Evolutionary conservation across 495 filamentous ascomycete genomes (phyloP).

Genomic region (Filosporella fistucella): DNA sequence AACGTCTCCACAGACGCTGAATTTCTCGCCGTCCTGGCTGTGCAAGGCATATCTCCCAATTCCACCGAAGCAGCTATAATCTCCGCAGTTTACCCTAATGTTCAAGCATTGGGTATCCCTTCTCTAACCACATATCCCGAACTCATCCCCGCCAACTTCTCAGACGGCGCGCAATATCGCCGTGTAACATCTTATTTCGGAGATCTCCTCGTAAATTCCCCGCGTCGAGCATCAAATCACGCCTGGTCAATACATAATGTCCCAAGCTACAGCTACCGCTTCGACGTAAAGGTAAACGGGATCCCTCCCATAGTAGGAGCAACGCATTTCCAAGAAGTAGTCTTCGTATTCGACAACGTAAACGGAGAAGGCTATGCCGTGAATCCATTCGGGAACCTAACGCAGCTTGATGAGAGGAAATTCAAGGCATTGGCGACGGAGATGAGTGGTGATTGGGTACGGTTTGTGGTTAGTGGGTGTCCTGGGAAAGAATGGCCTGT

Average conservation of each 20-base stretch:
- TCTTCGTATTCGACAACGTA: slow-evolving; percentile 42
- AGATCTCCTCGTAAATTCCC: slow-evolving; percentile 33
- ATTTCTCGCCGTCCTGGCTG: slow-evolving; percentile 29
- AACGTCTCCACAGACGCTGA: too few species aligned
- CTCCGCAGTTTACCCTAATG: slow-evolving; percentile 20
- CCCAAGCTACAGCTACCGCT: slow-evolving; percentile 40
- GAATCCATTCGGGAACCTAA: slow-evolving; percentile 32
- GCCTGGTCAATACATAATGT: slow-evolving; percentile 31
- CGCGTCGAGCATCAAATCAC: slow-evolving; percentile 32
- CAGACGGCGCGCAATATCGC: slow-evolving; percentile 26
- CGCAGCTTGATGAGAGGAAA: slow-evolving; percentile 2
- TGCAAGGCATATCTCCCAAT: slow-evolving; percentile 17
- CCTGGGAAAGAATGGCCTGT: slow-evolving; percentile 5
- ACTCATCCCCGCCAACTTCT: background rate
- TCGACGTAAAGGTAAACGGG: slow-evolving; percentile 29
- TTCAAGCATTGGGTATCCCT: slow-evolving; percentile 21
- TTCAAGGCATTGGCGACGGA: slow-evolving; percentile 29
- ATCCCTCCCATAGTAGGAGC: slow-evolving; percentile 26
- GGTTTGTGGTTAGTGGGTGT: slow-evolving; percentile 37
- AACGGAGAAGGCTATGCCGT: slow-evolving; percentile 34
- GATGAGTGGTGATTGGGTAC: slow-evolving; percentile 41
- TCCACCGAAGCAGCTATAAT: slow-evolving; percentile 24
- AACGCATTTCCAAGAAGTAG: slow-evolving; percentile 45
- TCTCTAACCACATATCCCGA: slow-evolving; percentile 27
- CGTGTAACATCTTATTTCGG: slow-evolving; percentile 29